Base-by-base conservation (phyloP, 805 yeast species). In the Zygotorulaspora sp. region DNA sequence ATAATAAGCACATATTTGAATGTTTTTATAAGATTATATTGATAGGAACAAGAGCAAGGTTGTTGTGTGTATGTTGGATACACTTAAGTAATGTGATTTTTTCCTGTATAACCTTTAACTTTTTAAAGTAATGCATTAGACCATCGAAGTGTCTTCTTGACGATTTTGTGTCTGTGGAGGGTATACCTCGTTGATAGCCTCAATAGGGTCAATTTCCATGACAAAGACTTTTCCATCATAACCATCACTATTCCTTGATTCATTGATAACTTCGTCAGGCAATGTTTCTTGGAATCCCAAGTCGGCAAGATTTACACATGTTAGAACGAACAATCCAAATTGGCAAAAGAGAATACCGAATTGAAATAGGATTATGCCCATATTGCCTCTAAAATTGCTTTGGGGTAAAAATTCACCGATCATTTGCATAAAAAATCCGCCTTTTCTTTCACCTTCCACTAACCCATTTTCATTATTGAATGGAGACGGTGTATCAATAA, bases 341-440 rank as follows among this genome's bases (percentile, higher is more conserved):
- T 57, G 52, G 22, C 59, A 43, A 12, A 58, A 27, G 21, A 67
- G 24, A 34, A 63, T 40, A 31, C 45, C 26, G 48, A 57, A 22
- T 43, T 64, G 53, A 45, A 48, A 48, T 14, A 53, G 43, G 32
- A 54, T 45, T 33, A 35, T 58, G 37, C 28, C 63, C 37, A 52
- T 48, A 59, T 43, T 68, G 43, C 46, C 70, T 25, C 29, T 57
- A 30, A 43, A 51, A 40, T 48, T 65, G 38, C 50, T 65, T 41
- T 31, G 57, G 42, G 63, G 70, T 22, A 57, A 50, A 20, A 46
- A 44, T 40, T 75, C 79, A 0, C 81, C 81, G 15, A 74, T 67
- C 13, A 73, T 46, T 43, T 71, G 74, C 17, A 74, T 34, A 3
- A 66, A 49, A 13, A 67, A 40, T 6, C 63, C 53, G 1, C 76